Evolutionary conservation across 306 rosid genomes (phyloP), one percentile per base, ranked within the genome.

Genomic region (Vachellia collinsii): DNA sequence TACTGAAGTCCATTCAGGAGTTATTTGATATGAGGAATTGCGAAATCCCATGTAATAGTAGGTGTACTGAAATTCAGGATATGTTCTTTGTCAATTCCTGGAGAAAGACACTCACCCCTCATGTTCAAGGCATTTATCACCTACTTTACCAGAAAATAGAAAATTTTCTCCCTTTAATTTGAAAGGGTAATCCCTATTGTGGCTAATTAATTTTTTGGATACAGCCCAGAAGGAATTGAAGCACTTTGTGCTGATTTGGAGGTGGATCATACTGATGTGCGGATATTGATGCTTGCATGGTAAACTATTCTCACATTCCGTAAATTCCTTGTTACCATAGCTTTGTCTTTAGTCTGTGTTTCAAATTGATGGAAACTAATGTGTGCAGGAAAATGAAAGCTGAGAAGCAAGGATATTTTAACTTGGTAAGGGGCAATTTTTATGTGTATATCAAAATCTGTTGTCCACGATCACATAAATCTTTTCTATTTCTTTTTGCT

Each of bases 281-380:
- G 99, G 88, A 87, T 96, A 81, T 89, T 96, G 93, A 96, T 96
- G 97, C 98, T 96, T 74, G 99, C 99, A 8, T 96, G 99, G 99
- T 96, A 88, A 87, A 91, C 85, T 77, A 51, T 77, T 51, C 42
- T 70, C 77, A 51, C 66, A 70, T 39, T 77, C 42, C 41, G 66
- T 74, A 67, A n/a, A 61, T 47, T 29, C 79, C 62, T 83, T 70
- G 67, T 80, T 86, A 72, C 48, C 77, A 75, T 39, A 66, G 34
- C 43, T 66, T 65, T 37, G n/a, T 17, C 78, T 66, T 82, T 50
- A 58, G 70, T 63, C 75, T 59, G 78, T 83, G 77, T 50, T 81
- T 69, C 77, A 76, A 86, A 46, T 78, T 93, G 76, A 93, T 76
- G 83, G 79, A 56, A 22, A 72, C 72, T 83, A 65, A 44, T 83